Conservation (phyloP, 345 rosid species). For the Arabidopsis thaliana region DNA sequence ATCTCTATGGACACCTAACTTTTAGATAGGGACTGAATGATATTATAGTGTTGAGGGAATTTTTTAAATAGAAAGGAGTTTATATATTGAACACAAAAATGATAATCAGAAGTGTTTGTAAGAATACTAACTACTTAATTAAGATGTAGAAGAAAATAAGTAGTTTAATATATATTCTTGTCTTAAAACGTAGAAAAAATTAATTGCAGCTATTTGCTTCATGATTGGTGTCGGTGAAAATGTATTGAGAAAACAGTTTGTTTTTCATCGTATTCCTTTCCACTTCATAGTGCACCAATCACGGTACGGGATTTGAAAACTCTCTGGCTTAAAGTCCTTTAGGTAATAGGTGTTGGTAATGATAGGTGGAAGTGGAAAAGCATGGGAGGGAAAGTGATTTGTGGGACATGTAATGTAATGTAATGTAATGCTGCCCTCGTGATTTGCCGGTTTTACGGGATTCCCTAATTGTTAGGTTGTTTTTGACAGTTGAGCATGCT, state of each 20-base stretch:
- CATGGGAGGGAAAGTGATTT: constrained; percentile 25
- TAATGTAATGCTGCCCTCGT: constrained; percentile 22
- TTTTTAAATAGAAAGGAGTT: not conserved
- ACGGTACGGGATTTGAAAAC: constrained; percentile 30
- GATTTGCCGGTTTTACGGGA: constrained; percentile 43
- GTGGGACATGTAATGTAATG: constrained; percentile 30
- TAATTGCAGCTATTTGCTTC: not conserved
- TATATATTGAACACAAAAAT: not conserved
- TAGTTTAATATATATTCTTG: no score
- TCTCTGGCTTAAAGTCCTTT: constrained; percentile 24
- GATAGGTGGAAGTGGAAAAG: constrained; percentile 41
- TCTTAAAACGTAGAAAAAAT: not conserved
- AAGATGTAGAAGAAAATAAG: not conserved
- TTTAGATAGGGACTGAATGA: not conserved
- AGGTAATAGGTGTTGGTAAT: constrained; percentile 35
- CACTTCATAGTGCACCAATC: constrained; percentile 40
- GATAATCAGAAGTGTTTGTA: not conserved
- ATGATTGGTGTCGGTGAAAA: constrained; percentile 31
- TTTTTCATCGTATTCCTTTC: not conserved
- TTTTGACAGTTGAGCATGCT: constrained; percentile 35
- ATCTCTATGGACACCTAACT: not conserved
- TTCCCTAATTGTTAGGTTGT: constrained; percentile 31
- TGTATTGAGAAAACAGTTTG: constrained; percentile 10
- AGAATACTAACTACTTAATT: not conserved
- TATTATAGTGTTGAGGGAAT: no score